Conservation (phyloP, 768 basidiomycete genomes). For the Podaxis sp. region DNA sequence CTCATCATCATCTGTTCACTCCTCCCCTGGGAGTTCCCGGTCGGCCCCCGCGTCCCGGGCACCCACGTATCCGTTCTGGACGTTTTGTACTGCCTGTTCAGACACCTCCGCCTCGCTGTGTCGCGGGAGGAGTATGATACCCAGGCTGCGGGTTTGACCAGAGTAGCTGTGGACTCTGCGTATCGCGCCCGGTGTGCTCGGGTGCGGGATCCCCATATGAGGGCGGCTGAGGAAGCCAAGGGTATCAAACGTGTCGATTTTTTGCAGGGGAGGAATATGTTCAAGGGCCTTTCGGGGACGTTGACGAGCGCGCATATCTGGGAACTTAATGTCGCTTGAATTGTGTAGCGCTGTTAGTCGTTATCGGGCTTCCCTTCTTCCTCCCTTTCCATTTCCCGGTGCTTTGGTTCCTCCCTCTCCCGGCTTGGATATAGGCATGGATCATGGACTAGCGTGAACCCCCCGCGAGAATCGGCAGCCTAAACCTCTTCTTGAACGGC, state of each 20-base stretch:
- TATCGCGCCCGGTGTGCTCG: slow-evolving; percentile 39
- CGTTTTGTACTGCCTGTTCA: slow-evolving; percentile 43
- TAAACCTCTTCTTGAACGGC: background rate
- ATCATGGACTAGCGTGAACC: background rate
- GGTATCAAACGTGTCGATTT: slow-evolving; percentile 57
- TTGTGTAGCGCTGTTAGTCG: background rate
- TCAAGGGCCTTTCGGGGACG: slow-evolving; percentile 47
- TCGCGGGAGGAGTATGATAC: slow-evolving; percentile 39
- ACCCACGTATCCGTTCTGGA: slow-evolving; percentile 42
- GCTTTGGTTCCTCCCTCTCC: background rate
- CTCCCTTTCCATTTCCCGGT: background rate
- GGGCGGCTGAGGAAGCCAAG: slow-evolving; percentile 36
- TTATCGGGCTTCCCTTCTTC: background rate
- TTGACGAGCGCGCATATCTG: slow-evolving; percentile 35
- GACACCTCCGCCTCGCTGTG: slow-evolving; percentile 41
- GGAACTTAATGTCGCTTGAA: slow-evolving; percentile 35
- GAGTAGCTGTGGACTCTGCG: slow-evolving; percentile 35
- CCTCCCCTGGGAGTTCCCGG: slow-evolving; percentile 23
- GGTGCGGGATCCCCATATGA: slow-evolving; percentile 24
- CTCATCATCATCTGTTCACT: slow-evolving; percentile 34
- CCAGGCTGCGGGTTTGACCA: slow-evolving; percentile 26
- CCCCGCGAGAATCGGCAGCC: background rate
- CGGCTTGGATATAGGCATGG: background rate
- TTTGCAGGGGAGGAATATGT: slow-evolving; percentile 38
- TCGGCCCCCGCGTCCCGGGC: slow-evolving; percentile 24